A percentile compares a stretch with the other conserved stretches of the same genome.
Conservation (phyloP, 192 early-diverging fungal genomes). For the Backusella morwellensis region DNA sequence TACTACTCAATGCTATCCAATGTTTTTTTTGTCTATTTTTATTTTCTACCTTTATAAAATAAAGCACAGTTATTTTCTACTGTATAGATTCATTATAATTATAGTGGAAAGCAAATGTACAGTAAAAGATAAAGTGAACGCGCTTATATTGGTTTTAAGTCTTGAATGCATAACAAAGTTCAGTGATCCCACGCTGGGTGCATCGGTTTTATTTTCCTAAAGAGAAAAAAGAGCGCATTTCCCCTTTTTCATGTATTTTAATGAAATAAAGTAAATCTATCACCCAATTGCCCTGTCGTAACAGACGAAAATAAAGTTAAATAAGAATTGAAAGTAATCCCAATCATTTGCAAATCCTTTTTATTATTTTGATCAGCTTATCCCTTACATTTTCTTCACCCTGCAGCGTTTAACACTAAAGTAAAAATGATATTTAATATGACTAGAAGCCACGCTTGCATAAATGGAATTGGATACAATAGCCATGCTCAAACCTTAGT, state of each 20-base stretch:
- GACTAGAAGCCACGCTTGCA: not conserved
- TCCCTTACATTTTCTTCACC: slow-evolving; percentile 7
- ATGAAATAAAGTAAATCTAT: not conserved
- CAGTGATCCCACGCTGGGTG: not conserved
- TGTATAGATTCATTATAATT: not conserved
- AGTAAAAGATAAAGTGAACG: not conserved
- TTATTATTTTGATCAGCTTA: not conserved
- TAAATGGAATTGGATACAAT: not conserved
- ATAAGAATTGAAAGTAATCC: not conserved
- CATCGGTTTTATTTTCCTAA: slow-evolving; percentile 4
- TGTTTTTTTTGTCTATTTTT: not conserved
- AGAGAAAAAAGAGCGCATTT: not conserved
- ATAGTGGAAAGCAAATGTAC: not conserved
- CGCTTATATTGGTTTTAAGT: not conserved
- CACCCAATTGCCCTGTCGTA: not conserved
- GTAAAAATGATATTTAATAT: slow-evolving; percentile 7
- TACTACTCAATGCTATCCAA: not conserved
- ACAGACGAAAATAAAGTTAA: not conserved
- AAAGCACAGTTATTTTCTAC: not conserved
- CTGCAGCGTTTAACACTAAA: slow-evolving; percentile 1
- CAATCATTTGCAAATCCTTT: not conserved
- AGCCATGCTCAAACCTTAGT: not conserved
- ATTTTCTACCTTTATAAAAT: not conserved
- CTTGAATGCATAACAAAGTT: not conserved
- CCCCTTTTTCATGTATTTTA: not conserved